Evolutionary conservation across 139 green algal species (phyloP), one percentile per base, ranked within the genome.

Genomic region (Chlorella sp.): DNA sequence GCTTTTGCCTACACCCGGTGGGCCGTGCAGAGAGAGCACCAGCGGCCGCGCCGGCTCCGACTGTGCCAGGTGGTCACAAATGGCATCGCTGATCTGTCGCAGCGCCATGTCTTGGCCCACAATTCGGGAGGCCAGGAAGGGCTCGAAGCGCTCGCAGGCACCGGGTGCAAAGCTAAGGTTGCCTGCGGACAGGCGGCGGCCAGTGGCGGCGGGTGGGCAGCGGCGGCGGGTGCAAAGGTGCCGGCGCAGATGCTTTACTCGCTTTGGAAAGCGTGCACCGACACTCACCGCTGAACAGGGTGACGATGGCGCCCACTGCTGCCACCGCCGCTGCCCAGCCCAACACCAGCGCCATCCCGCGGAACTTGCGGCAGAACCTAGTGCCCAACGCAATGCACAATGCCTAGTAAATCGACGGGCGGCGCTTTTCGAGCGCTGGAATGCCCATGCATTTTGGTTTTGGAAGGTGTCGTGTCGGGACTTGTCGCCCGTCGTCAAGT

Each of bases 1-100:
- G 1, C 95, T 97, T 93, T 99, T 99, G 77, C 97, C 97, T 22
- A 99, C 96, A 19, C 97, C 97, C 2, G 97, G 97, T 11, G 96
- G 95, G 0, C 97, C 97, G 88, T 99, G 97, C 9, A 97, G 90
- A 0, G 93, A 97, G 16, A 99, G 90, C 32, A 99, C 93, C 0
- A 99, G 93, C 21, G 97, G 97, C 75, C 96, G 97, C 60, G 39
- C 26, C 30, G 90, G 93, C 57, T 91, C 48, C 14, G 48, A 48
- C 24, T 92, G 34, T 3, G 80, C 34, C 22, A 99, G 36, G 91
- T 98, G 96, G 68, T 97, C 94, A 92, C 97, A 98, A 12, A 98
- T 90, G 1, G 95, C 95, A 76, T 97, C 95, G 0, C 91, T 90
- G 0, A 97, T 82, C 42, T 96, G 92, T 0, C 40, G 24, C 0